Base-by-base conservation (phyloP, 2,329 filamentous ascomycete genomes). In the Pseudocercospora macadamiae region DNA sequence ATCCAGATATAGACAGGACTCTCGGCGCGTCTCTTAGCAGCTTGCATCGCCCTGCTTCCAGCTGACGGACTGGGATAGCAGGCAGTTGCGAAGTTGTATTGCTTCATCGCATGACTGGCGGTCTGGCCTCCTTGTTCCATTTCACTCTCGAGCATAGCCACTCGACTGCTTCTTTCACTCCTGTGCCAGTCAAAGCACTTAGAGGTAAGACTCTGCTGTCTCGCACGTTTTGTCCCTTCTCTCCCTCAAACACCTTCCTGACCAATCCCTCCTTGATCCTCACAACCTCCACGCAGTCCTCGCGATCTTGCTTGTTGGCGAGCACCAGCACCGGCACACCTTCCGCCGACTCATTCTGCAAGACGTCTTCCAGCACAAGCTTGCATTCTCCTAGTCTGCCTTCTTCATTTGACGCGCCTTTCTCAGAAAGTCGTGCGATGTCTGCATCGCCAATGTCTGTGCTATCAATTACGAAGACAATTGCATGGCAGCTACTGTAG, bases 261-360 rank as follows among this genome's bases (percentile, higher is more conserved):
- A 99, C 93, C 55, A 97, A 81, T 0, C 93, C 95, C 75, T 99
- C 95, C 78, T 99, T 99, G 73, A 99, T 97, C 65, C 92, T 83
- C 60, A 97, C 93, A 2, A 97, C 95, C 81, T 99, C 95, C 53
- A 97, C 90, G 68, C 93, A 97, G 76, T 97, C 95, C 76, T 99
- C 95, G 1, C 93, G 81, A 74, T 99, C 95, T 78, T 99, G 95
- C 78, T 99, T 99, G 74, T 99, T 99, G 61, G 95, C 95, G 65
- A 99, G 79, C 49, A 99, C 90, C 56, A 99, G 78, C 55, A 99
- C 82, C 19, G 95, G 95, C 62, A 99, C 92, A 10, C 95, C 93
- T 68, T 92, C 90, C 2, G 93, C 90, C 71, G 96, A 92, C 39
- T 89, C 86, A 74, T 93, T 87, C 72, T 91, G 88, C 69, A 99